Base-by-base conservation (phyloP, 2,329 filamentous ascomycete genomes). In the Corynespora cassiicola region DNA sequence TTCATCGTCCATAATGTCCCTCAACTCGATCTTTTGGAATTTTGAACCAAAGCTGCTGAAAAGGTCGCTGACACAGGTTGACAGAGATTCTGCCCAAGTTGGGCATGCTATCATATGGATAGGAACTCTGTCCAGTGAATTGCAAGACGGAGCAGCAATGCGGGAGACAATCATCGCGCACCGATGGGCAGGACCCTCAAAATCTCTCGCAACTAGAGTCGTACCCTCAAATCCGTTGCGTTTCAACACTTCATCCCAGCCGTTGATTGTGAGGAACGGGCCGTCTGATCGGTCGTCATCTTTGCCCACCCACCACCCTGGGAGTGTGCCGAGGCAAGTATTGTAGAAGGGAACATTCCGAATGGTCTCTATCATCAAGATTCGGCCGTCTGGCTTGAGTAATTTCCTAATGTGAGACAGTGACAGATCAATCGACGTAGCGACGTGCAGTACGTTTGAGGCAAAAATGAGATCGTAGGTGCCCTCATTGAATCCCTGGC, bases 221-320 rank as follows among this genome's bases (percentile, higher is more conserved):
- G 53, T 17, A 3, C 57, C 55, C 4, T 44, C 41, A 30, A 71
- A 71, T 1, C 68, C 69, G 5, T 57, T 54, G 0, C 57, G 42
- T 4, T 42, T 39, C 23, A 74, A 52, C 2, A 65, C 25, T 2
- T 38, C 35, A 29, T 66, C 51, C 71, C 72, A 74, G 26, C 58
- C 41, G 2, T 37, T 38, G 7, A 59, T 48, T 2, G 61, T 59
- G 1, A 69, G 31, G 11, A 50, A 53, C 1, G 70, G 70, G 3
- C 58, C 59, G 5, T 45, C 36, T 3, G 36, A 48, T 14, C 61
- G 48, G 11, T 63, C 66, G 20, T 65, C 58, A 8, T 68, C 59
- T 2, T 14, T 26, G 4, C 46, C 43, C 4, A 49, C 20, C 59
- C 59, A 63, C 53, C 55, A 60, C 4, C 50, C 57, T 7, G 51